Base-by-base conservation (phyloP, 352 stramenopile species). In the Phytophthora sp. region DNA sequence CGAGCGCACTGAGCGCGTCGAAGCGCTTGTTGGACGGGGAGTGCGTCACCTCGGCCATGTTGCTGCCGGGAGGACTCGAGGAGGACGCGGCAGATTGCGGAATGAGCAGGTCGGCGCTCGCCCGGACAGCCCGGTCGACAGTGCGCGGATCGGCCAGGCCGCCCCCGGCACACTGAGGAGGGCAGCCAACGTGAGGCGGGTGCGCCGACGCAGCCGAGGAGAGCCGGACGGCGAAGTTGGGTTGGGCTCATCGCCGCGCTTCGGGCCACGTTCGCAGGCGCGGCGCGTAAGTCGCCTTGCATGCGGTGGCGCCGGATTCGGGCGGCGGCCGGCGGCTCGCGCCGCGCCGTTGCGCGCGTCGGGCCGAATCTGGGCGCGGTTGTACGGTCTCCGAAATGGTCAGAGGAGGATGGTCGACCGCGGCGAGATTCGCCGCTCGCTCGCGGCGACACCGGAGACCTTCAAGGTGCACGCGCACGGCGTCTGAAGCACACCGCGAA, bases 1-100 rank as follows among this genome's bases (percentile, higher is more conserved):
- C 72, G 20, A 84, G 68, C 12, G 72, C 72, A 34, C 42, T 62
- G 32, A 73, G 65, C 38, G 65, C 52, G 48, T 73, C 52, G 48
- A 69, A 66, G 58, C 65, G 65, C 17, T 66, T 66, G 50, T 27
- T 65, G 32, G 60, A 27, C 38, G 69, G 30, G 2, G 60, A 58
- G 2, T 64, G 38, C 13, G 38, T 45, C 13, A 34, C 48, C 20
- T 71, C 62, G 26, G 54, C n/a, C 62, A 66, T 69, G 39, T 64
- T 35, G 2, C 32, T n/a, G n/a, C n/a, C n/a, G n/a, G n/a, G n/a
- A n/a, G n/a, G n/a, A n/a, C n/a, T n/a, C n/a, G n/a, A n/a, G n/a
- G n/a, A n/a, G n/a, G n/a, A n/a, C n/a, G 15, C 15, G 10, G 50
- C 50, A 34, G 34, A 67, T 56, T 62, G 32, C 32, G 51, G 43